Conservation (phyloP, 176 grass and related monocot species). For the Rhynchospora pubera region DNA sequence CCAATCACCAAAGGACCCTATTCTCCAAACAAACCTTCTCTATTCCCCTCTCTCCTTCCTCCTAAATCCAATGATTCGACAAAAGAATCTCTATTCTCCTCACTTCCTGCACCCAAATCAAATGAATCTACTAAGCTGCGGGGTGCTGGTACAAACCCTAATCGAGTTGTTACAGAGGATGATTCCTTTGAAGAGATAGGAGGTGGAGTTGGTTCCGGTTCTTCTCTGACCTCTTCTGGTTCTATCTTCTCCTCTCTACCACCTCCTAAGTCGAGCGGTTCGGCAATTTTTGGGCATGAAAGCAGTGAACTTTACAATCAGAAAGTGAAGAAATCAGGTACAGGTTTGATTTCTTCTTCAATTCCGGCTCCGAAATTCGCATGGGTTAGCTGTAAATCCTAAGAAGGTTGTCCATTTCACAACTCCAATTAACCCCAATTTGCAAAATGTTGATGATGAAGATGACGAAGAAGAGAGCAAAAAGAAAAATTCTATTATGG, state of each 20-base stretch:
- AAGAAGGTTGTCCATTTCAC: conserved; percentile 71
- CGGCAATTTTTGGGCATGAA: not conserved
- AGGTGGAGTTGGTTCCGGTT: not conserved
- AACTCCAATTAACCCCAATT: conserved; percentile 45
- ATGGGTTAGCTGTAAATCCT: conserved; percentile 39
- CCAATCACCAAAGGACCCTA: too few relatives aligned
- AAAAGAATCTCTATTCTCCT: conserved; percentile 51
- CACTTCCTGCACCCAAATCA: conserved; percentile 38
- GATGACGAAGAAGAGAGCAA: conserved; percentile 26
- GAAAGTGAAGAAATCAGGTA: not conserved
- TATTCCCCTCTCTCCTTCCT: conserved; percentile 24
- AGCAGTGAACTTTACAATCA: not conserved
- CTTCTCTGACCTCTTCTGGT: conserved; percentile 27
- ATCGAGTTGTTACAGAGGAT: not conserved
- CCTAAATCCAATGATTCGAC: too few relatives aligned
- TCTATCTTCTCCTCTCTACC: conserved; percentile 46
- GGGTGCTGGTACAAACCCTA: conserved; percentile 24
- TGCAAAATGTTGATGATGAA: conserved; percentile 42
- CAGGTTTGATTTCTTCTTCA: conserved; percentile 8
- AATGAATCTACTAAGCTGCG: not conserved
- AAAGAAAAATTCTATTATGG: conserved; percentile 19
- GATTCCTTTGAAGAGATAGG: conserved; percentile 3
- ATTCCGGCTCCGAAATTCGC: conserved; percentile 17
- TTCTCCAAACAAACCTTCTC: conserved; percentile 12
- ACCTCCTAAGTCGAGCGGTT: conserved; percentile 35